These are phyloP conservation scores for Calonectria pseudoreteaudii DNA, from an alignment of 2,329 filamentous ascomycete genomes.

Conservation along the genomic window DNA sequence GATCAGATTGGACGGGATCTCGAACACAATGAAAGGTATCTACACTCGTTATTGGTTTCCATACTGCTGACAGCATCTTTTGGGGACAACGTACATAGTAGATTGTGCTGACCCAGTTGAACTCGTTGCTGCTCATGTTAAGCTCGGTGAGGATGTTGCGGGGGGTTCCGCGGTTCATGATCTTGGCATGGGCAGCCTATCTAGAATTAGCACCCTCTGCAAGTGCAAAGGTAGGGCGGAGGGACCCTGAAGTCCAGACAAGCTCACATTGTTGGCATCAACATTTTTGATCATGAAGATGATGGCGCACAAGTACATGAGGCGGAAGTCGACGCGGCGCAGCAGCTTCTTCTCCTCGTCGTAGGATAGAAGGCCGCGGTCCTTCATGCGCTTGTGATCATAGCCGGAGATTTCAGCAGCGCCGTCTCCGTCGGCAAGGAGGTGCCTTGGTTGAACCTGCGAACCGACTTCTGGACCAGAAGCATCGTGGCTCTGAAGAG, in stretches of 20 bases:
- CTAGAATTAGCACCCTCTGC: background rate
- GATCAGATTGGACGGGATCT: background rate
- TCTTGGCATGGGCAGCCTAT: background rate
- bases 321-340: background rate
- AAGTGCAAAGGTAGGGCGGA: background rate
- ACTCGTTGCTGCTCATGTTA: background rate
- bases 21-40: background rate
- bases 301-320: background rate
- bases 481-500: too few relatives aligned
- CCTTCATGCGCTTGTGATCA: background rate
- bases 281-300: constrained; percentile 8
- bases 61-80: background rate
- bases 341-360: background rate
- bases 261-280: background rate
- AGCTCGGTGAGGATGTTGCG: background rate
- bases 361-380: background rate
- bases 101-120: background rate
- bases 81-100: background rate
- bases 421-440: too few relatives aligned
- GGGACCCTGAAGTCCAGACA: background rate
- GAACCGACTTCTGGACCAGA: too few relatives aligned
- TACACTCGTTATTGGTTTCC: background rate
- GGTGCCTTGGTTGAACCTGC: too few relatives aligned
- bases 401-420: too few relatives aligned
- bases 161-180: background rate